Evolutionary conservation across 2,329 filamentous ascomycete species (phyloP).

Genomic region (Triangularia setosa): DNA sequence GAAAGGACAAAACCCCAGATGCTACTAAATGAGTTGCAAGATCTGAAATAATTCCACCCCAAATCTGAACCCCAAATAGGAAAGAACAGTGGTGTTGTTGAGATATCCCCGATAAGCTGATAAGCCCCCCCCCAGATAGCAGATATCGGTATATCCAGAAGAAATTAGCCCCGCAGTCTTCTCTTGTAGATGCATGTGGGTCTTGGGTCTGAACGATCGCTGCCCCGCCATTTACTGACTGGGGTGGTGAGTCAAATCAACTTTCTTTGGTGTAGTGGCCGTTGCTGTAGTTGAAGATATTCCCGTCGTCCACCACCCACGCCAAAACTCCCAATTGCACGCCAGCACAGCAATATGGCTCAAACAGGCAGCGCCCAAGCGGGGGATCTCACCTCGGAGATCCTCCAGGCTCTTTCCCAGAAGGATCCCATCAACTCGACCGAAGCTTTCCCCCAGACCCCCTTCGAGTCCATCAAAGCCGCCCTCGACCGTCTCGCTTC

Average conservation of each 20-base stretch:
- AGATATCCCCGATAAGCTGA: not conserved
- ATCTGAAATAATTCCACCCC: slow-evolving; percentile 14
- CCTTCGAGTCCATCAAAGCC: slow-evolving; percentile 72
- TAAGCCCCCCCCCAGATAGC: not conserved
- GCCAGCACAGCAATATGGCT: slow-evolving; percentile 20
- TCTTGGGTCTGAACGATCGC: slow-evolving; percentile 9
- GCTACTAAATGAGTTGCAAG: not conserved
- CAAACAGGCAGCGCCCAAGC: slow-evolving; percentile 12
- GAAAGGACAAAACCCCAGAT: not conserved
- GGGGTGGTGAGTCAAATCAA: slow-evolving; percentile 20
- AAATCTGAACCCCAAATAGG: slow-evolving; percentile 3
- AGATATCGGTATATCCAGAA: slow-evolving; percentile 11
- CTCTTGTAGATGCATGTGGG: slow-evolving; percentile 14
- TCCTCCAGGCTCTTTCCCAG: slow-evolving; percentile 63
- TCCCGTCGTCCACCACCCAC: not conserved
- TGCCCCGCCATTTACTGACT: slow-evolving; percentile 21
- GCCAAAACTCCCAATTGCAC: not conserved
- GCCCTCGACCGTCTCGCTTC: slow-evolving; percentile 82
- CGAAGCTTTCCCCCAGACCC: slow-evolving; percentile 63
- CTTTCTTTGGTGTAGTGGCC: not conserved
- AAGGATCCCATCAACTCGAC: slow-evolving; percentile 63
- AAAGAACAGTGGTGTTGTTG: not conserved
- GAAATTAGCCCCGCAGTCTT: slow-evolving; percentile 8
- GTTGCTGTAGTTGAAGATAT: not conserved
- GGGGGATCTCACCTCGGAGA: slow-evolving; percentile 58